Conservation (phyloP, 192 early-diverging fungal species). For the Gorgonomyces haynaldii region DNA sequence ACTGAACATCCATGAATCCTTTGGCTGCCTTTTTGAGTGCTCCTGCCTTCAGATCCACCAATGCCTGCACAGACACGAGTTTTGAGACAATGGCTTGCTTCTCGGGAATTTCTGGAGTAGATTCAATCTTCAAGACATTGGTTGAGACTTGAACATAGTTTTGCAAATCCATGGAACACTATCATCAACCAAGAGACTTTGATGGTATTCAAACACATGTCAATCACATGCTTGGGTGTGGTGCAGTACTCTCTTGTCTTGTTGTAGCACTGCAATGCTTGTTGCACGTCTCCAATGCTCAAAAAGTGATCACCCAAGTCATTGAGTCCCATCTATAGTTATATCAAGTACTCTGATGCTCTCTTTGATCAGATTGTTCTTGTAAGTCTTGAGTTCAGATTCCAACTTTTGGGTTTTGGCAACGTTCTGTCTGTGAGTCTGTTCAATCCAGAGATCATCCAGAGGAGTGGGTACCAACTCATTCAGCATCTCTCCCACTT, state of each 20-base stretch:
- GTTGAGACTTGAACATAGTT: conserved; percentile 59
- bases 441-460: conserved; percentile 27
- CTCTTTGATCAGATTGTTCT: conserved; percentile 70
- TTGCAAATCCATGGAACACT: conserved; percentile 56
- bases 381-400: conserved; percentile 65
- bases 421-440: conserved; percentile 33
- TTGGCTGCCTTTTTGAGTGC: conserved; percentile 52
- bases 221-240: conserved; percentile 60
- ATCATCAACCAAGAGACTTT: conserved; percentile 36
- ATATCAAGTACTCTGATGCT: conserved; percentile 57
- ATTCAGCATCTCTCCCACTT: conserved; percentile 43
- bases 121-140: conserved; percentile 61
- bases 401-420: conserved; percentile 52
- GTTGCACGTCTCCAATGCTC: conserved; percentile 51
- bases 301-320: conserved; percentile 73
- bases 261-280: conserved; percentile 56
- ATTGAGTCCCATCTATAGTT: conserved; percentile 58
- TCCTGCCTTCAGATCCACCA: conserved; percentile 47
- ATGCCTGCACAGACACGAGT: conserved; percentile 50
- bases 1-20: conserved; percentile 45
- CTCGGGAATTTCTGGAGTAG: conserved; percentile 49
- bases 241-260: conserved; percentile 70
- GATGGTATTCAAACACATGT: conserved; percentile 71
- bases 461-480: conserved; percentile 28
- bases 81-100: conserved; percentile 45